phyloP scores from a whole-genome alignment of 352 stramenopile species.

The Paralagenidium karlingii region DNA sequence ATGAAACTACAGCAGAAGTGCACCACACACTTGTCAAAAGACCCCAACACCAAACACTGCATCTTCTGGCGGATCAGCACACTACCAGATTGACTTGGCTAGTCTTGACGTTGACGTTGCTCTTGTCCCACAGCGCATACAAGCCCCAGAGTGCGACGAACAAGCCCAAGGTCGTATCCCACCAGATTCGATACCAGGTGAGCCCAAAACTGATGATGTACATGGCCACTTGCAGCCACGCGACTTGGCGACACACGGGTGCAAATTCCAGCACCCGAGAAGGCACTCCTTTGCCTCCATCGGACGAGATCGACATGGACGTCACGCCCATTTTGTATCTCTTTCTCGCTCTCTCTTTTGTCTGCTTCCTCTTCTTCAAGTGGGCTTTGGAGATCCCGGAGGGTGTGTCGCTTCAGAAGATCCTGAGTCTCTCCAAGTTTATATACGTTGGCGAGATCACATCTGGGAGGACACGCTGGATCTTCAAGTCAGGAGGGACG shows the following conservation, averaged over 20 bases:
- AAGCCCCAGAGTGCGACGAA: conserved; percentile 31
- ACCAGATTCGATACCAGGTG: conserved; percentile 76
- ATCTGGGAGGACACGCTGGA: too few relatives aligned
- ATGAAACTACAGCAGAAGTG: conserved; percentile 24
- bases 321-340: too few relatives aligned
- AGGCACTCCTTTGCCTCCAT: too few relatives aligned
- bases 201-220: conserved; percentile 50
- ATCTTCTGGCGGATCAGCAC: background rate
- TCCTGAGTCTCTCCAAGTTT: too few relatives aligned
- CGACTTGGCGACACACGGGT: conserved; percentile 40
- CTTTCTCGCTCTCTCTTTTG: too few relatives aligned
- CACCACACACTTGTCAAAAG: background rate
- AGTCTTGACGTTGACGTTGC: conserved; percentile 24
- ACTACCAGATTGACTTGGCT: conserved; percentile 9
- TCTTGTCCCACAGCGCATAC: conserved; percentile 33
- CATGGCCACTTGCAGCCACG: conserved; percentile 28
- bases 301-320: too few relatives aligned
- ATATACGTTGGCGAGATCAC: too few relatives aligned
- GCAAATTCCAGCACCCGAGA: conserved; percentile 59
- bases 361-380: too few relatives aligned
- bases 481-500: too few relatives aligned
- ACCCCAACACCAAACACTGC: background rate
- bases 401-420: too few relatives aligned
- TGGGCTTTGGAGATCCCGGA: too few relatives aligned
- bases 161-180: conserved; percentile 56